Evolutionary conservation across 2,329 filamentous ascomycete genomes (phyloP).

Genomic region (Massarina eburnea): DNA sequence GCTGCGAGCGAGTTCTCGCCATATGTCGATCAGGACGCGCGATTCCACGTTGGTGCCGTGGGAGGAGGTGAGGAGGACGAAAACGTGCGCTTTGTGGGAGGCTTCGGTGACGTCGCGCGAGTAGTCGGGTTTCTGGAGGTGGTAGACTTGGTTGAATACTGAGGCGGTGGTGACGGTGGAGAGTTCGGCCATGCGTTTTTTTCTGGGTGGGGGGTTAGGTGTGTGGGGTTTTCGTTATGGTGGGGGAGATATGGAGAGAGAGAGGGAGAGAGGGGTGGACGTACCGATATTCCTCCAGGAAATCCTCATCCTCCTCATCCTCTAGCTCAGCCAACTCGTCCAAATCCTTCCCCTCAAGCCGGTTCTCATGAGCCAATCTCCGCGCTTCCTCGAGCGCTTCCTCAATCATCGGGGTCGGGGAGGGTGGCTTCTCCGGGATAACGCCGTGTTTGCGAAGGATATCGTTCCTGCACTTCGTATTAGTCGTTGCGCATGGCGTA

Average conservation of each 20-base stretch:
- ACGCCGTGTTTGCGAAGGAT: conserved; percentile 95
- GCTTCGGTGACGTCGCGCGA: conserved; percentile 88
- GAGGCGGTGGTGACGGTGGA: conserved; percentile 73
- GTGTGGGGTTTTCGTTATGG: too few species aligned
- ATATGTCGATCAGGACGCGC: conserved; percentile 78
- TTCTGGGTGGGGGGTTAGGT: conserved; percentile 40
- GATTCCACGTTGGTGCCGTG: conserved; percentile 83
- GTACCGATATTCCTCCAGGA: conserved; percentile 79
- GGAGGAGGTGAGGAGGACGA: conserved; percentile 82
- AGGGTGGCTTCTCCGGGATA: conserved; percentile 96
- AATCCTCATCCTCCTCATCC: conserved; percentile 91
- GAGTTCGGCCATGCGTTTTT: conserved; percentile 85
- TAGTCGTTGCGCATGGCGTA: background rate
- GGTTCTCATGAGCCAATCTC: conserved; percentile 83
- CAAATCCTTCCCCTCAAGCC: conserved; percentile 89
- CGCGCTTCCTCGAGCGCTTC: conserved; percentile 87
- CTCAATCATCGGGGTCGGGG: conserved; percentile 93
- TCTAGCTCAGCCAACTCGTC: conserved; percentile 93
- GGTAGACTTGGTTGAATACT: conserved; percentile 87
- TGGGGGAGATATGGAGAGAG: too few species aligned
- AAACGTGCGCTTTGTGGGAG: conserved; percentile 65
- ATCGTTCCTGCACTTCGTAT: conserved; percentile 74
- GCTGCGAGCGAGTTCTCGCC: conserved; percentile 78
- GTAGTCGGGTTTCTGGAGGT: conserved; percentile 92
- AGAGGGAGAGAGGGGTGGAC: background rate